Percentiles rank a stretch among this genome's conserved stretches.
Conservation (phyloP, 2,329 filamentous ascomycete species). For the Fusarium cicatricum region DNA sequence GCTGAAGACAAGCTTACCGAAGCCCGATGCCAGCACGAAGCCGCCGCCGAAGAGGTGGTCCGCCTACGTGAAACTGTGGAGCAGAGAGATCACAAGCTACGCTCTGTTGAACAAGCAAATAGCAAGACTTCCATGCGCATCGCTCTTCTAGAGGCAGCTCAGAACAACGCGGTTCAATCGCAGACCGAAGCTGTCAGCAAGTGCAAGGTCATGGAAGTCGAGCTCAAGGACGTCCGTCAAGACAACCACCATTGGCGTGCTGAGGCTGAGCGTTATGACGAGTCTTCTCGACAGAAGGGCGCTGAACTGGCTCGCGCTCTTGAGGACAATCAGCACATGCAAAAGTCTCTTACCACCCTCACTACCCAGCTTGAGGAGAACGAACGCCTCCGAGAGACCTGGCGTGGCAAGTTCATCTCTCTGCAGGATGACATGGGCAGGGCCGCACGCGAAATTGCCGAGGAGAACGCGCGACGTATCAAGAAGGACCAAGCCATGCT, state of each 20-base stretch:
- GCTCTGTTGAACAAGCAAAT: constrained; percentile 63
- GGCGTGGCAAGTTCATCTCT: constrained; percentile 83
- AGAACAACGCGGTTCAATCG: constrained; percentile 63
- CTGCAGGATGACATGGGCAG: constrained; percentile 87
- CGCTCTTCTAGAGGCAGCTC: constrained; percentile 73
- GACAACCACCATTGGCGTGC: constrained; percentile 68
- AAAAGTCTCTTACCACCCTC: constrained; percentile 76
- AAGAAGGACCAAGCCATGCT: constrained; percentile 82
- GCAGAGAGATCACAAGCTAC: constrained; percentile 74
- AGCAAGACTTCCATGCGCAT: constrained; percentile 68
- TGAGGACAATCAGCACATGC: constrained; percentile 76
- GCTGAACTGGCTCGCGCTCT: constrained; percentile 58
- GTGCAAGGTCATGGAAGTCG: constrained; percentile 60
- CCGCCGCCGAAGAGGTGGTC: constrained; percentile 76
- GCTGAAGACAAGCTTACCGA: constrained; percentile 78
- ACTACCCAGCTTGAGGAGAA: constrained; percentile 86
- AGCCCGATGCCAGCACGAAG: constrained; percentile 72
- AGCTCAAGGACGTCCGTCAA: constrained; percentile 63
- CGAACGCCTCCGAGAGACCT: constrained; percentile 81
- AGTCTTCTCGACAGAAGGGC: constrained; percentile 58
- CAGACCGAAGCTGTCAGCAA: constrained; percentile 65
- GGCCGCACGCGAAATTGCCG: constrained; percentile 79
- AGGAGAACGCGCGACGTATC: constrained; percentile 81
- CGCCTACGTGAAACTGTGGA: constrained; percentile 72
- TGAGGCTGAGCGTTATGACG: constrained; percentile 67